A percentile compares a stretch with the other conserved stretches of the same genome.
Conservation (phyloP, 1,284 basidiomycete genomes). For the Austropuccinia psidii region DNA sequence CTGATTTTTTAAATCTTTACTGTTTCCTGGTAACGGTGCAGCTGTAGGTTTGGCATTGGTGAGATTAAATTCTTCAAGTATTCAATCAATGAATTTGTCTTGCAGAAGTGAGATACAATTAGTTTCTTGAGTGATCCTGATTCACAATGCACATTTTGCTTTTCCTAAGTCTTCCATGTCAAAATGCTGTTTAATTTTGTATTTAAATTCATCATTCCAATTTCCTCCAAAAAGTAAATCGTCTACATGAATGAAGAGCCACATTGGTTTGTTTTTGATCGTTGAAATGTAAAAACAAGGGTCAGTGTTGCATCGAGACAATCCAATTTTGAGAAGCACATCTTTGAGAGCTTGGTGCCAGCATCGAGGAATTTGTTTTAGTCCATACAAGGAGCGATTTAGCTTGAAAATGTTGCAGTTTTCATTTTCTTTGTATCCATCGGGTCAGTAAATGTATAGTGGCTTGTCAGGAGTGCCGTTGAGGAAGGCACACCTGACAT, state of each 20-base stretch:
- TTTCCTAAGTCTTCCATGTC: slow-evolving; percentile 1
- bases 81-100: background rate
- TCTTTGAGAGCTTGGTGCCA: background rate
- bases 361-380: background rate
- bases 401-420: background rate
- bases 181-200: background rate
- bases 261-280: background rate
- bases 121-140: background rate
- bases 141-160: background rate
- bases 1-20: too few relatives aligned
- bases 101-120: background rate
- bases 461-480: slow-evolving; percentile 22
- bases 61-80: background rate
- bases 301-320: background rate
- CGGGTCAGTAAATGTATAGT: background rate
- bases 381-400: background rate
- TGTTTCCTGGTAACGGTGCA: too few relatives aligned
- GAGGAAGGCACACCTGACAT: slow-evolving; percentile 37
- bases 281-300: background rate
- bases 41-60: too few relatives aligned
- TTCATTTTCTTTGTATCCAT: background rate
- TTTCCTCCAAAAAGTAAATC: background rate
- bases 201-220: background rate
- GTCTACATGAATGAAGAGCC: background rate
- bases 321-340: background rate